Evolutionary conservation across 495 filamentous ascomycete genomes (phyloP), one percentile per base, ranked within the genome.

Genomic region (Penicillium steckii): DNA sequence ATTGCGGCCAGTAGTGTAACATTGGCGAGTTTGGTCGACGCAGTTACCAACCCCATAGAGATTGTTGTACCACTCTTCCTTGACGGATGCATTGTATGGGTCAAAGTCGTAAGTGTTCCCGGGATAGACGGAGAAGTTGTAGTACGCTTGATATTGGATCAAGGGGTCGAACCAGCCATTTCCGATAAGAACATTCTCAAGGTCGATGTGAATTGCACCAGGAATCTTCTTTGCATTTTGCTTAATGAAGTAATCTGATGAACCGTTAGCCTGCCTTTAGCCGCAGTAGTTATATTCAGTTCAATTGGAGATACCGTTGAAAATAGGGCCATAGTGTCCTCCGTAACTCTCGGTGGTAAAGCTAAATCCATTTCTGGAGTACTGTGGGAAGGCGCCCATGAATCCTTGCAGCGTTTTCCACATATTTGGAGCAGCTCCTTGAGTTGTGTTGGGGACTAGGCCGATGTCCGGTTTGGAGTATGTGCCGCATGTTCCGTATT

Each of bases 31-130:
- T 52, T 69, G 68, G 46, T 83, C 82, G 22, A 82, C 56, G 61
- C 85, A 88, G 62, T 85, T 86, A 19, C 80, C 84, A 3, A 66
- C 55, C 12, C 83, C 84, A 56, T 84, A 87, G 24, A 85, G 54
- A 43, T 79, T 79, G 64, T 85, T 83, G 64, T 81, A 85, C 60
- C 83, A 74, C 58, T 77, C 69, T 6, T 63, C 59, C 29, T 74
- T 64, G 26, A 71, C 59, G 1, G 73, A 68, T 7, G 64, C 61
- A 57, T 73, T 79, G 65, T 72, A 81, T n/a, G 76, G 76, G 5
- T 65, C 59, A 44, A 78, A 82, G 59, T 83, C 78, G 52, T 85
- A 85, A 0, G 82, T 81, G 67, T 85, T 86, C 4, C 81, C 80
- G 10, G 72, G 73, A 53, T 12, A 68, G 12, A 68, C 71, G 44